A percentile compares a stretch with the other conserved stretches of the same genome.
phyloP scores from a whole-genome alignment of 169 alveolate genomes.

The Plasmodium relictum region DNA sequence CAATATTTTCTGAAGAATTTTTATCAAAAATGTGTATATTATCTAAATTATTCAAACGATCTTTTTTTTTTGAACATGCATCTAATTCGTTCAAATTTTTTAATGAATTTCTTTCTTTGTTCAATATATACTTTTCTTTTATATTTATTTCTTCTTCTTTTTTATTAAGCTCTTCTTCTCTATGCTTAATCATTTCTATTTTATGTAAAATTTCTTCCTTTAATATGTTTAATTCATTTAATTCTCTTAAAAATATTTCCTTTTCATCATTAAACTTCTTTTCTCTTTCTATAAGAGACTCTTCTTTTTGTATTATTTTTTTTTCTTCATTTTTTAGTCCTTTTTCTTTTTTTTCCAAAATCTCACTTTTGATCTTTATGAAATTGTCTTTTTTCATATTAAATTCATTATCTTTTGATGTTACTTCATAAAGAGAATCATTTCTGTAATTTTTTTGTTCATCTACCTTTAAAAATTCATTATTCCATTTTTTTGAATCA shows the following conservation, averaged over 20 bases:
- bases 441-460: not conserved
- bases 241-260: constrained; percentile 6
- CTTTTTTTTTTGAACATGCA: not conserved
- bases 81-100: not conserved
- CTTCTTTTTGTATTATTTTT: constrained; percentile 17
- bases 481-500: not conserved
- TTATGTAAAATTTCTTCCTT: constrained; percentile 8
- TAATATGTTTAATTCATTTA: constrained; percentile 37
- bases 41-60: not conserved
- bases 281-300: constrained; percentile 29
- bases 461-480: not conserved
- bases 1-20: not conserved
- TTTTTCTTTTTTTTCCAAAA: too few species aligned
- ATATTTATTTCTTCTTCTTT: constrained; percentile 54
- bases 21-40: not conserved
- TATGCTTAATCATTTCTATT: constrained; percentile 21
- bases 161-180: constrained; percentile 35
- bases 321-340: constrained; percentile 3
- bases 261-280: constrained; percentile 42
- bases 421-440: not conserved
- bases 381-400: not conserved
- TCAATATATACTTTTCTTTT: constrained; percentile 16
- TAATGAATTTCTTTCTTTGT: constrained; percentile 1
- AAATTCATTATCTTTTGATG: not conserved
- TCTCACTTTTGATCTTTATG: constrained; percentile 12